These are phyloP conservation scores for Lyophyllum semitale DNA, from an alignment of 768 basidiomycete genomes.

Conservation along the genomic window DNA sequence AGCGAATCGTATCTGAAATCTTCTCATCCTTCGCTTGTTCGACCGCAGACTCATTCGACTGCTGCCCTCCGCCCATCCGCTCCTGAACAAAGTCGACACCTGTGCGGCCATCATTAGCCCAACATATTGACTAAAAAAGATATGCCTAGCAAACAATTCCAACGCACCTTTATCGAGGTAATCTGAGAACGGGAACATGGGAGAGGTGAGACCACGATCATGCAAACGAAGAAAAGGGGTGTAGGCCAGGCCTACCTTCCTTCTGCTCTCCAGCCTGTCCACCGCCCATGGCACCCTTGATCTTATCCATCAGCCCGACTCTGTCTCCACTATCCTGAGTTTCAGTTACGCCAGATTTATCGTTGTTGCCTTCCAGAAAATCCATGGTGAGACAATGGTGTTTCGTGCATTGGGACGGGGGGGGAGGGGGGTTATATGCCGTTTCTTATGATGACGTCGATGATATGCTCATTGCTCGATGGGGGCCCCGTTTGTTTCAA, in stretches of 20 bases:
- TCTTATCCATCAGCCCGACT: constrained; percentile 29
- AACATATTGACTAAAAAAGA: background rate
- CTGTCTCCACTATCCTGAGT: constrained; percentile 23
- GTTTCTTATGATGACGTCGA: too few species aligned
- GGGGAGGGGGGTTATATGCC: too few species aligned
- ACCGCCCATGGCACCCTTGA: constrained; percentile 32
- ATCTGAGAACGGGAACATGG: constrained; percentile 19
- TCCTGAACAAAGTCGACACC: constrained; percentile 44
- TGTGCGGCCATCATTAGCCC: constrained; percentile 7
- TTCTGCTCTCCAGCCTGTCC: constrained; percentile 34
- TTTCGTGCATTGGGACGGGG: too few species aligned
- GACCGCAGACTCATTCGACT: constrained; percentile 35
- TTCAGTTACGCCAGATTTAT: background rate
- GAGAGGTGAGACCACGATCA: background rate
- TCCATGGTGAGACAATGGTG: constrained; percentile 21
- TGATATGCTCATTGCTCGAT: too few species aligned
- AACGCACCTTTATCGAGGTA: constrained; percentile 36
- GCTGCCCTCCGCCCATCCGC: constrained; percentile 34
- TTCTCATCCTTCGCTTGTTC: background rate
- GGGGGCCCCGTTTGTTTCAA: too few species aligned
- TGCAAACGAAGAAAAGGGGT: background rate
- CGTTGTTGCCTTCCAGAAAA: constrained; percentile 16
- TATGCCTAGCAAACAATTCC: background rate
- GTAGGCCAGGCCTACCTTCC: constrained; percentile 27
- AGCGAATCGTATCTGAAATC: background rate